These are phyloP conservation scores for Fagopyrum tataricum DNA, from an alignment of 148 eudicot species.

Conservation along the genomic window DNA sequence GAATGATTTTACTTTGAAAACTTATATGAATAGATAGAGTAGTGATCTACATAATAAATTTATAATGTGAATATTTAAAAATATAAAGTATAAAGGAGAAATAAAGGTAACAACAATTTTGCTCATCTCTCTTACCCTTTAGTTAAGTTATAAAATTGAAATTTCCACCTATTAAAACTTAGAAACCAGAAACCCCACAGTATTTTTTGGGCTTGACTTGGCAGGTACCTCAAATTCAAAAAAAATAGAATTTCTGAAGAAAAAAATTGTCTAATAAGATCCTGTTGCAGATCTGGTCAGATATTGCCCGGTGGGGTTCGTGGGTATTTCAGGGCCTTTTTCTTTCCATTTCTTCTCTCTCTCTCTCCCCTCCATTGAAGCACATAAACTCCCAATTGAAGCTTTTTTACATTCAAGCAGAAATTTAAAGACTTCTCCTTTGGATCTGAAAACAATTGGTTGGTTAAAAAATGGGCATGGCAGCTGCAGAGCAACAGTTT, in stretches of 20 bases:
- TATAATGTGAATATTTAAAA: too few relatives aligned
- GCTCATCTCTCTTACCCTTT: background rate
- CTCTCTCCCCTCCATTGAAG: conserved; percentile 20
- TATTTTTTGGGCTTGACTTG: background rate
- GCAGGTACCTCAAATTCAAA: background rate
- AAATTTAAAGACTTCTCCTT: background rate
- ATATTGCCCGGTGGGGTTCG: conserved; percentile 61
- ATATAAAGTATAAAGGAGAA: too few relatives aligned
- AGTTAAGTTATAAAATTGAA: background rate
- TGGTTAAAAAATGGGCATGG: conserved; percentile 50
- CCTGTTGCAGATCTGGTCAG: conserved; percentile 61
- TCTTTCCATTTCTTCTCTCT: conserved; percentile 5
- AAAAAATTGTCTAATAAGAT: conserved; percentile 16
- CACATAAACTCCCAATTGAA: background rate
- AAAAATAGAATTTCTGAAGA: background rate
- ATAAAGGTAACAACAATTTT: too few relatives aligned
- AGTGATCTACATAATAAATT: too few relatives aligned
- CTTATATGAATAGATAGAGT: too few relatives aligned
- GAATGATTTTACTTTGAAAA: too few relatives aligned
- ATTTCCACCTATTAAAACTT: background rate
- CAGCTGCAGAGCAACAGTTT: conserved; percentile 67
- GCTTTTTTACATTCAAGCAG: conserved; percentile 2
- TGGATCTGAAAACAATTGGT: conserved; percentile 12
- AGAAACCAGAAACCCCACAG: background rate
- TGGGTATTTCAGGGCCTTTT: conserved; percentile 48